These are phyloP conservation scores for Botrytis hyacinthi DNA, from an alignment of 2,329 filamentous ascomycete genomes.

Conservation along the genomic window DNA sequence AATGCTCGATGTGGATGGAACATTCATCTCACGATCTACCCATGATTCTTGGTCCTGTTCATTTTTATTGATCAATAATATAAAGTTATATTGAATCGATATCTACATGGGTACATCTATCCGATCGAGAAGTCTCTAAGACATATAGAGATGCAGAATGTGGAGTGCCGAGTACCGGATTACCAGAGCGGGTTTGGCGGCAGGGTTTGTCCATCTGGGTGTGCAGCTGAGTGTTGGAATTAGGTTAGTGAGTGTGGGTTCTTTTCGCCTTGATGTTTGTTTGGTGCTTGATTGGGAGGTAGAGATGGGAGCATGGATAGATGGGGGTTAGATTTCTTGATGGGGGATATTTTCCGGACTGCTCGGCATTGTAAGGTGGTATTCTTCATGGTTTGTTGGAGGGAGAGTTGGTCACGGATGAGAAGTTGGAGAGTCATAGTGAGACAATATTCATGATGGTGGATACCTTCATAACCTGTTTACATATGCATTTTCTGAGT, in stretches of 20 bases:
- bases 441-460: neutral
- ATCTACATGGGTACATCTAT: neutral
- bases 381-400: neutral
- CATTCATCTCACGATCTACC: neutral
- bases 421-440: neutral
- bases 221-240: neutral
- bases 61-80: neutral
- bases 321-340: neutral
- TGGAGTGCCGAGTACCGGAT: neutral
- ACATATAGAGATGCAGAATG: neutral
- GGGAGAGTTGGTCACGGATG: neutral
- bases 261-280: neutral
- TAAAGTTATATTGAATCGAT: neutral
- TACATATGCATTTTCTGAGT: neutral
- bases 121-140: neutral
- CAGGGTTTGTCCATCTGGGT: neutral
- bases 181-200: neutral
- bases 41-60: neutral
- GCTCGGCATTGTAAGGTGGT: neutral
- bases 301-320: neutral
- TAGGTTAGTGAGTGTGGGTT: neutral
- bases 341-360: neutral
- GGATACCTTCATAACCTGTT: neutral
- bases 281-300: neutral
- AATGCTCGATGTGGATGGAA: neutral